These are phyloP conservation scores for Dovyalis caffra DNA, from an alignment of 345 rosid species.

Conservation along the genomic window DNA sequence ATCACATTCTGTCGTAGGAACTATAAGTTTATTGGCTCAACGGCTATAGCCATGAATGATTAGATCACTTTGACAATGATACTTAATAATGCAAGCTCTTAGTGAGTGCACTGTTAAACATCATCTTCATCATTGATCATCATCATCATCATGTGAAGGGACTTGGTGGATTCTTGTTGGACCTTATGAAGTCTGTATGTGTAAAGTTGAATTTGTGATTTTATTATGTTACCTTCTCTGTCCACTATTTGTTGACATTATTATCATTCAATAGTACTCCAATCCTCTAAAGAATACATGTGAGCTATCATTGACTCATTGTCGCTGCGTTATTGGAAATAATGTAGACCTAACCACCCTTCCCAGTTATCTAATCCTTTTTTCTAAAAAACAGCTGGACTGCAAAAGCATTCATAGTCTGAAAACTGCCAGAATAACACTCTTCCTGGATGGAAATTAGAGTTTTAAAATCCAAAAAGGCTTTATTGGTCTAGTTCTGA, in stretches of 20 bases:
- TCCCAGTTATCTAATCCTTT: too few species aligned
- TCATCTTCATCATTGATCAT: background rate
- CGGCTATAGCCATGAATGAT: slow-evolving; percentile 22
- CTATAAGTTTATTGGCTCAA: slow-evolving; percentile 36
- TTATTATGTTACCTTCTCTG: background rate
- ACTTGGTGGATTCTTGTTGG: slow-evolving; percentile 11
- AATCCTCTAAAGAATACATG: background rate
- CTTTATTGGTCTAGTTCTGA: too few species aligned
- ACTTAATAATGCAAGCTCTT: slow-evolving; percentile 3
- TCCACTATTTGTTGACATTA: background rate
- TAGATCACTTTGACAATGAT: slow-evolving; percentile 18
- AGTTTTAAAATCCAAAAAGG: background rate
- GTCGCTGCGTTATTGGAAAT: background rate
- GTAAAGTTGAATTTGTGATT: background rate
- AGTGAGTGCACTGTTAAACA: slow-evolving; percentile 1
- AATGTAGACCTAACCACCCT: background rate
- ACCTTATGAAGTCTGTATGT: background rate
- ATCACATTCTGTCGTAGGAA: slow-evolving; percentile 3
- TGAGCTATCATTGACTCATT: background rate
- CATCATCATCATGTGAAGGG: background rate
- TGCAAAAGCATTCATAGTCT: background rate
- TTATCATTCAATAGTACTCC: background rate
- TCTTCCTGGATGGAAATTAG: too few species aligned
- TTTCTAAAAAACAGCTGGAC: too few species aligned
- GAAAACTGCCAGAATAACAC: too few species aligned